These are phyloP conservation scores for Coniochaeta pulveracea DNA, from an alignment of 2,329 filamentous ascomycete species.

Conservation along the genomic window DNA sequence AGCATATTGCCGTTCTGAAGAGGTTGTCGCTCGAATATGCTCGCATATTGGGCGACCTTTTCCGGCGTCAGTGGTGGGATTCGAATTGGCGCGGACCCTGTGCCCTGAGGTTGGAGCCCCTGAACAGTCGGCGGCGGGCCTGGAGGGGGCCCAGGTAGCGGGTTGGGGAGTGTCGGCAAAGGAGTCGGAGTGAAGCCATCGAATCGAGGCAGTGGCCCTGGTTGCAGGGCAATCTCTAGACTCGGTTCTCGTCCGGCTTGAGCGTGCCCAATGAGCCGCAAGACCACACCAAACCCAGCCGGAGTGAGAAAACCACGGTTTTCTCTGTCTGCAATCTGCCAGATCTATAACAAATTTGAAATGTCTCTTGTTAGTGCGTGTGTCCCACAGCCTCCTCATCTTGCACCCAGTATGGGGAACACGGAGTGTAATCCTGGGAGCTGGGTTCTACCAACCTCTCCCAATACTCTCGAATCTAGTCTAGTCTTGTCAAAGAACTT, in stretches of 20 bases:
- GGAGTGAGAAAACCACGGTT: conserved; percentile 91
- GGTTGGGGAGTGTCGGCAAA: conserved; percentile 24
- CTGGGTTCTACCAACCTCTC: conserved; percentile 55
- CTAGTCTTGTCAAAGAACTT: conserved; percentile 97
- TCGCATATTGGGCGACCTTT: conserved; percentile 79
- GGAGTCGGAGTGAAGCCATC: conserved; percentile 53
- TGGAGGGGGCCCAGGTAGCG: conserved; percentile 29
- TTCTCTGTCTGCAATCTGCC: conserved; percentile 96
- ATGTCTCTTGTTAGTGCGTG: conserved; percentile 1
- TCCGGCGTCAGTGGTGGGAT: conserved; percentile 82
- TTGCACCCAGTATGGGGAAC: no score
- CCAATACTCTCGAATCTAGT: conserved; percentile 73
- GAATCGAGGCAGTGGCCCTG: conserved; percentile 84
- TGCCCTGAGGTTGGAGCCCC: conserved; percentile 40
- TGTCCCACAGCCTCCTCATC: no score
- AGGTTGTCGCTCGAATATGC: conserved; percentile 83
- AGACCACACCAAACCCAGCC: conserved; percentile 82
- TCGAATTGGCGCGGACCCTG: conserved; percentile 59
- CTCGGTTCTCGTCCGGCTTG: conserved; percentile 78
- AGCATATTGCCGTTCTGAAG: conserved; percentile 62
- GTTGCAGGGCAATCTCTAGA: conserved; percentile 70
- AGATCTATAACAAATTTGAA: conserved; percentile 56
- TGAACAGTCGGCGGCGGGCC: conserved; percentile 21
- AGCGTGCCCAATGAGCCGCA: conserved; percentile 90
- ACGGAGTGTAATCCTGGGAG: no score